Percentiles rank a stretch among this genome's conserved stretches.
phyloP scores from a whole-genome alignment of 768 basidiomycete genomes.

The Glaciozyma martinii region DNA sequence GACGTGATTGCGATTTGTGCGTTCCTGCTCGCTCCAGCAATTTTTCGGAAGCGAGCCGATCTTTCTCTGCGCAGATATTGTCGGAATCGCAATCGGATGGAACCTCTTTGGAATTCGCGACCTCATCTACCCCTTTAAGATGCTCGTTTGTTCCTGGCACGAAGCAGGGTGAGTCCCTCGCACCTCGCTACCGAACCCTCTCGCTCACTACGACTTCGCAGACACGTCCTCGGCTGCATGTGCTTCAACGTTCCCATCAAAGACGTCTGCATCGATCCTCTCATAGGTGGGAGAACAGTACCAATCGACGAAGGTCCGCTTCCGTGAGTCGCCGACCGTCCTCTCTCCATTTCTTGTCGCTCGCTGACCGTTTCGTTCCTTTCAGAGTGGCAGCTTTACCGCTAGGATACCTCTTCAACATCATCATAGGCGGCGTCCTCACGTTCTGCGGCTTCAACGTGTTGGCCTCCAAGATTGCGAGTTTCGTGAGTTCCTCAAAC shows the following conservation, averaged over 20 bases:
- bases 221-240: conserved; percentile 26
- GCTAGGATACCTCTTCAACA: conserved; percentile 18
- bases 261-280: conserved; percentile 24
- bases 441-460: conserved; percentile 32
- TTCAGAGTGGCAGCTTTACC: conserved; percentile 5
- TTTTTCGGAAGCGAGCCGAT: not conserved
- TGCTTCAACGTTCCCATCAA: conserved; percentile 21
- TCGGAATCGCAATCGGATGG: conserved; percentile 30
- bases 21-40: not conserved
- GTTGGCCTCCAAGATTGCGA: conserved; percentile 31
- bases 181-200: not conserved
- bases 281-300: conserved; percentile 19
- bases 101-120: conserved; percentile 29
- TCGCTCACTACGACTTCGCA: not conserved
- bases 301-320: conserved; percentile 11
- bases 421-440: conserved; percentile 23
- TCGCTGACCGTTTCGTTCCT: not conserved
- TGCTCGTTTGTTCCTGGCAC: conserved; percentile 23
- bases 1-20: conserved; percentile 30
- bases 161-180: conserved; percentile 18
- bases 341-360: no score
- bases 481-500: conserved; percentile 7
- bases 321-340: conserved; percentile 14
- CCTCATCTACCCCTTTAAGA: conserved; percentile 32
- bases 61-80: conserved; percentile 3